These are phyloP conservation scores for Aspergillus floridensis DNA, from an alignment of 2,329 filamentous ascomycete genomes.

Conservation along the genomic window DNA sequence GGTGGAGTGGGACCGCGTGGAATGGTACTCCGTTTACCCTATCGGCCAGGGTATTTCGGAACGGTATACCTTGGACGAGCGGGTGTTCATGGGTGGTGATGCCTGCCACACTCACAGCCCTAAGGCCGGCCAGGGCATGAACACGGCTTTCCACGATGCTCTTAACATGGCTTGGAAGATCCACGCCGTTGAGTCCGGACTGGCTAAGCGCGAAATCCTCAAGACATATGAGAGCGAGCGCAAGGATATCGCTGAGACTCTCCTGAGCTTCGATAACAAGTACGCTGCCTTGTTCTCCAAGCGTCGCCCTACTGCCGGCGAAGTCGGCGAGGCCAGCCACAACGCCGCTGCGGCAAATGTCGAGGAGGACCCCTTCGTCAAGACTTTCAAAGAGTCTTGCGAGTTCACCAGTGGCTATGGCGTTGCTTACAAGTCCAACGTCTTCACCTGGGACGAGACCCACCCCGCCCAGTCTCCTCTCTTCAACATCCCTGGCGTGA, in stretches of 20 bases:
- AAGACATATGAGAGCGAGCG: slow-evolving; percentile 85
- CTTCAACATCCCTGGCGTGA: slow-evolving; percentile 65
- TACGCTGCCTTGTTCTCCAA: slow-evolving; percentile 90
- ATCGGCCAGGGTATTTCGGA: slow-evolving; percentile 66
- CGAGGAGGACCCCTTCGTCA: slow-evolving; percentile 70
- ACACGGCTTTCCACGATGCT: slow-evolving; percentile 62
- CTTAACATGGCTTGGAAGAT: slow-evolving; percentile 96
- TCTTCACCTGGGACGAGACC: slow-evolving; percentile 74
- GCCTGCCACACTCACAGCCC: slow-evolving; percentile 64
- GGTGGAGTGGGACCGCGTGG: slow-evolving; percentile 62
- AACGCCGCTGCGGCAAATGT: slow-evolving; percentile 25
- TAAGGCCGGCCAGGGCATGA: slow-evolving; percentile 65
- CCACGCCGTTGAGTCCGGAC: slow-evolving; percentile 80
- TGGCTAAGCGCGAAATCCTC: slow-evolving; percentile 71
- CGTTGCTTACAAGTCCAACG: slow-evolving; percentile 78
- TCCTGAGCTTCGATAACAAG: slow-evolving; percentile 81
- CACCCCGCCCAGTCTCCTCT: slow-evolving; percentile 70
- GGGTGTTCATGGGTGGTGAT: slow-evolving; percentile 65
- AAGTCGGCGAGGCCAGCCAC: slow-evolving; percentile 65
- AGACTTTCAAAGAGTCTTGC: slow-evolving; percentile 85
- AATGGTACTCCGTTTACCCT: slow-evolving; percentile 66
- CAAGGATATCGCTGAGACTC: slow-evolving; percentile 76
- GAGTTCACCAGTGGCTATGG: slow-evolving; percentile 93
- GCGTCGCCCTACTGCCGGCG: slow-evolving; percentile 67
- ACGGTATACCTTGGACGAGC: slow-evolving; percentile 62